Evolutionary conservation across 257 asterid genomes (phyloP), one percentile per base, ranked within the genome.

Genomic region (Lycium barbarum): DNA sequence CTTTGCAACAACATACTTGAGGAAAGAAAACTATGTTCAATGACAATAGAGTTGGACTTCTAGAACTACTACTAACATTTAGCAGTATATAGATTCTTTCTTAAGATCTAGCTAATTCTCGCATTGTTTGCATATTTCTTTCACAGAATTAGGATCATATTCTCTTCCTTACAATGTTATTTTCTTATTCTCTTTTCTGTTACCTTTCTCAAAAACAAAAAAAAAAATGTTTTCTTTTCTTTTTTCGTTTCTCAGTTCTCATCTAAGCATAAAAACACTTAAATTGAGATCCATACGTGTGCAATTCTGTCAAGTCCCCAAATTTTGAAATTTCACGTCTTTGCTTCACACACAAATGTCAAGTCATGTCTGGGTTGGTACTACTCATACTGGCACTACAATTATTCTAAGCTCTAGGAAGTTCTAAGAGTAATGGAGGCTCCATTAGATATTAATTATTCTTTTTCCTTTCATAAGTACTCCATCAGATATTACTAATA

Each of bases 331-430:
- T 22, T 74, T 47, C 20, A 49, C 49, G 45, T 49, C 59, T 74
- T 22, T 9, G 2, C 81, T 11, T 47, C 81, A 74, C 1, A 74
- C 62, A 74, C 61, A 74, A 22, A 49, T 11, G 20, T 22, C 4
- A 22, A 49, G 62, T 49, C 43, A 22, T 2, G 43, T 74, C 20
- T 49, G 54, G 3, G 20, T 49, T 49, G 59, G 58, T 73, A 73
- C 40, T 47, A 22, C 11, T 45, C 58, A 74, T 49, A 49, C 62
- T 12, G 20, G 62, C 61, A 49, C 45, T 2, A 74, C 10, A 10
- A 22, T 74, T 74, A 12, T 74, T 49, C 45, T 18, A 74, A 74
- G 62, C 62, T 49, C 81, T 49, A 74, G 20, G 20, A 47, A 74
- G 81, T n/a, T 10, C 59, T 14, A 17, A 17, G 53, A 20, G 54